Base-by-base conservation (phyloP, 345 rosid species). In the Turritis glabra region DNA sequence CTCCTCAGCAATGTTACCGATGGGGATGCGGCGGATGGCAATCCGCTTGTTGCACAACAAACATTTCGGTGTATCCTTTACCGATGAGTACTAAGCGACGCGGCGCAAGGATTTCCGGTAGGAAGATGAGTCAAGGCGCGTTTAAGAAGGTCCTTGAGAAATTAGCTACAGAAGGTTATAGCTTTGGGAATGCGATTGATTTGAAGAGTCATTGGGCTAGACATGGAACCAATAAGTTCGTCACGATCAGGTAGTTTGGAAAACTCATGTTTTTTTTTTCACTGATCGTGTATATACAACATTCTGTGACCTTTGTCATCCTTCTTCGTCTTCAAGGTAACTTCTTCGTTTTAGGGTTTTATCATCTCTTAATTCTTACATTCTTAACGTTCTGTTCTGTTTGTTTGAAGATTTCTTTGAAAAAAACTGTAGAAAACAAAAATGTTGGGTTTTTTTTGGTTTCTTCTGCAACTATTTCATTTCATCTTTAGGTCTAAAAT, bases 1-100 rank as follows among this genome's bases (percentile, higher is more conserved):
- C 77, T 55, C 85, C 97, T 8, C 97, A 88, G 74, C 98, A 91
- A 59, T 93, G 98, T 65, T 93, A 93, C 64, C 86, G 96, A 23
- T 93, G 98, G 98, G 98, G 97, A 7, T 88, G 96, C 35, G 98
- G 98, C 3, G 98, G 98, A 44, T 93, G 97, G 98, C 98, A 93
- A 79, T 93, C 97, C 0, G 97, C 98, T 15, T 93, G 98, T 63
- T 93, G 98, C 62, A 93, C 98, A 2, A 91, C 96, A 0, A 89
- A 86, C 78, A 85, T 93, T 2, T 93, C 97, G 2, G 82, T 89
- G 84, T 85, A 93, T 74, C 98, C 98, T 11, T 74, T 93, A 78
- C 98, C 97, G 5, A 91, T 91, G 96, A 89, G 96, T 83, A 89
- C 91, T 30, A 93, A 93, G 62, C 72, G 94, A 12, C 90, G 94